Conservation (phyloP, 2,329 filamentous ascomycete genomes). For the Paecilomyces sp. region DNA sequence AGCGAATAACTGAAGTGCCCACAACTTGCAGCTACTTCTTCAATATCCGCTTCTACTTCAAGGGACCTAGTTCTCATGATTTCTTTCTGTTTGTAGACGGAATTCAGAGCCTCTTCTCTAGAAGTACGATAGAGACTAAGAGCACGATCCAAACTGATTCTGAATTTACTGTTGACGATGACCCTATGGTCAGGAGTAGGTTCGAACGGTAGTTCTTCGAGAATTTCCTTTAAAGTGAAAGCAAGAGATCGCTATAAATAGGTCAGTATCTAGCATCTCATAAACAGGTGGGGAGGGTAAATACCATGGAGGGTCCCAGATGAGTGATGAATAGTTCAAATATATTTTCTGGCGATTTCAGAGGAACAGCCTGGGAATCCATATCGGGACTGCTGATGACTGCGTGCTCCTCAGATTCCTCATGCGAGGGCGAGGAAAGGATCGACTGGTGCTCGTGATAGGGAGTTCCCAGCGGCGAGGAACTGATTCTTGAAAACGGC, state of each 20-base stretch:
- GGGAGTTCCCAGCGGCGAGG: conserved; percentile 16
- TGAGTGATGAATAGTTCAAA: conserved; percentile 85
- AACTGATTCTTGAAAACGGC: conserved; percentile 10
- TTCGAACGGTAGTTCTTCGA: conserved; percentile 80
- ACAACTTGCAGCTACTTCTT: conserved; percentile 95
- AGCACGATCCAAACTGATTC: conserved; percentile 71
- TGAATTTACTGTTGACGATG: conserved; percentile 70
- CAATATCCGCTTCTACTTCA: conserved; percentile 82
- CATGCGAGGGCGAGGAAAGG: conserved; percentile 55
- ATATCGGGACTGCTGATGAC: conserved; percentile 36
- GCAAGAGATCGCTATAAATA: conserved; percentile 68
- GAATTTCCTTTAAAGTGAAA: conserved; percentile 79
- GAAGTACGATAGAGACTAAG: conserved; percentile 71
- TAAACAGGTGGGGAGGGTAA: not conserved
- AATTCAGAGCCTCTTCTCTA: conserved; percentile 65
- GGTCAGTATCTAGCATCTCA: conserved; percentile 3
- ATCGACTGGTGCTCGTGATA: conserved; percentile 38
- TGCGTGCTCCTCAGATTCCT: conserved; percentile 52
- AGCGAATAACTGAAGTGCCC: conserved; percentile 93
- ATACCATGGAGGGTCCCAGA: conserved; percentile 79
- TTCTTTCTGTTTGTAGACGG: conserved; percentile 75
- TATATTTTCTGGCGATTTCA: conserved; percentile 63
- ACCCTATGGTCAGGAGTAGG: conserved; percentile 61
- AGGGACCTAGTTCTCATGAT: conserved; percentile 61
- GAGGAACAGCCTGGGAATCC: conserved; percentile 6